Evolutionary conservation across 768 basidiomycete genomes (phyloP), one percentile per base, ranked within the genome.

Genomic region (Suillus paluster): DNA sequence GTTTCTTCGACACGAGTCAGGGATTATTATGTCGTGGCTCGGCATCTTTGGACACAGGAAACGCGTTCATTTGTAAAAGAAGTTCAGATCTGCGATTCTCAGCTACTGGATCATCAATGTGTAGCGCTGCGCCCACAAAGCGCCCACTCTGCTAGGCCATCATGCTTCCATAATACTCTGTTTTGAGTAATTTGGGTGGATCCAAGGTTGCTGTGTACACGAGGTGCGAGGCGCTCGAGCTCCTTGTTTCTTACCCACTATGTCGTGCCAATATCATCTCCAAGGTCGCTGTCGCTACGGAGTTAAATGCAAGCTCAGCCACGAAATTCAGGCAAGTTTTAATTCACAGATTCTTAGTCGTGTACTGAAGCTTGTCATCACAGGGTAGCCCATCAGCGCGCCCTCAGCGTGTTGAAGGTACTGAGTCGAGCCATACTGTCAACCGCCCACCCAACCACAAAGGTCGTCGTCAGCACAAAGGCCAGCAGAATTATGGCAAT

Each of bases 271-370:
- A 27, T 17, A 54, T 6, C 54, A 74, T 38, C 36, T 11, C 48
- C 68, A 70, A 60, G 75, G 75, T 0, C 15, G 55, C 19, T 74
- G 73, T 67, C 75, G 66, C 36, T 74, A 50, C 41, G 73, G 73
- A 25, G 60, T 64, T 46, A 65, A 56, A 44, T 74, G 73, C 64
- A 70, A 21, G 63, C 72, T 60, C n/a, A 63, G 62, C 21, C 73
- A 76, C 33, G 64, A 65, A 11, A 36, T 62, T 5, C 70, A 64
- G 60, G 64, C 65, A 42, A 63, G 1, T 45, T 10, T 15, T 2
- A 38, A 11, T 21, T 38, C 14, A 38, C 1, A 17, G 12, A 25
- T 48, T 11, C 0, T 15, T 39, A 41, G n/a, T 39, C 23, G 27
- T 34, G 4, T 41, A 27, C 5, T 53, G 59, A 44, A 65, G 27